Evolutionary conservation across 2,329 filamentous ascomycete species (phyloP).

Genomic region (Cordyceps javanica): DNA sequence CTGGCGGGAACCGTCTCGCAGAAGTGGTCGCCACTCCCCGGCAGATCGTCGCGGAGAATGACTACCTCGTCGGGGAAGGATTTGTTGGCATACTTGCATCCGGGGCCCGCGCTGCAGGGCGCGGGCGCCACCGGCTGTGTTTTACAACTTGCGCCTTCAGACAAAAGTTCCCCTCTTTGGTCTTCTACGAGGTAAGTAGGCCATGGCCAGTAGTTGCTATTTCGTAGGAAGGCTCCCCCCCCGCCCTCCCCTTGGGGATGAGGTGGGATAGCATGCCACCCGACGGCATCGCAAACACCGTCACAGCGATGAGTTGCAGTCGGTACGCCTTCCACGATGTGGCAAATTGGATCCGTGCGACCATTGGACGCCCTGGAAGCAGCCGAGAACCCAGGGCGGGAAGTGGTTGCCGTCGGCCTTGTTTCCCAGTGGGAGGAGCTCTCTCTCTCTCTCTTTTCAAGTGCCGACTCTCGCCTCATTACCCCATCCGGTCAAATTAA

Average conservation of each 20-base stretch:
- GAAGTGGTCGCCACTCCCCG: slow-evolving; percentile 24
- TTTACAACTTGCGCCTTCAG: slow-evolving; percentile 43
- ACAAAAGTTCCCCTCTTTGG: slow-evolving; percentile 37
- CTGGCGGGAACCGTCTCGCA: not conserved
- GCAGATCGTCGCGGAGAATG: slow-evolving; percentile 26
- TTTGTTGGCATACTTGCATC: slow-evolving; percentile 39
- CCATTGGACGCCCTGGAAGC: slow-evolving; percentile 36
- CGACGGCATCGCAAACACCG: slow-evolving; percentile 37
- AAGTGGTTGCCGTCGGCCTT: slow-evolving; percentile 27
- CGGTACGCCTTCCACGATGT: slow-evolving; percentile 46
- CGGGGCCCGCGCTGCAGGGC: slow-evolving; percentile 23
- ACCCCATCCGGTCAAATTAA: slow-evolving; percentile 27
- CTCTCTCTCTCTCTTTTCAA: slow-evolving; percentile 31
- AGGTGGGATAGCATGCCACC: too few relatives aligned
- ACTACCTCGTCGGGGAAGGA: slow-evolving; percentile 34
- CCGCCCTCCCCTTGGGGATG: not conserved
- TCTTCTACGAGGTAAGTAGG: too few relatives aligned
- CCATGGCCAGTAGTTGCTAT: too few relatives aligned
- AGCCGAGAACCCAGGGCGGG: slow-evolving; percentile 37
- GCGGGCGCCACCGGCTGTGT: slow-evolving; percentile 26
- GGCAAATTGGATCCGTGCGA: slow-evolving; percentile 39
- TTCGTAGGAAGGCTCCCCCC: too few relatives aligned
- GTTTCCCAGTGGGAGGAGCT: slow-evolving; percentile 26
- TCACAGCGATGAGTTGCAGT: slow-evolving; percentile 46
- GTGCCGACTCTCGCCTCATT: slow-evolving; percentile 23